Base-by-base conservation (phyloP, 306 rosid genomes). In the Pyrus pyrifolia region DNA sequence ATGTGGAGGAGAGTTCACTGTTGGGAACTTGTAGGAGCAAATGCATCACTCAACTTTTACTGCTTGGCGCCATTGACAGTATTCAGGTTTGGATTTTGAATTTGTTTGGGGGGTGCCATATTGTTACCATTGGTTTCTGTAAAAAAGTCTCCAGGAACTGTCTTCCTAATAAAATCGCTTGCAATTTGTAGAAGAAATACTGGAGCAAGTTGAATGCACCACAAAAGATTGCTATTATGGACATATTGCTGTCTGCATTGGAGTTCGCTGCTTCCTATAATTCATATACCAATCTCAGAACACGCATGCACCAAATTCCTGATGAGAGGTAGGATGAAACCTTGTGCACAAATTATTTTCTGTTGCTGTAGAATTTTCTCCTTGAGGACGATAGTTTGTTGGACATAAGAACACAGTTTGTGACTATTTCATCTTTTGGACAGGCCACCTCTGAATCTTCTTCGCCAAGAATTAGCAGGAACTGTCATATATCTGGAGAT, bases 391-490 rank as follows among this genome's bases (percentile, higher is more conserved):
- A 64, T 31, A 18, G 22, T 64, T 63, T 64, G 15, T 64, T n/a
- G 35, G 45, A 31, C 19, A 64, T 18, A 31, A 69, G 59, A 72
- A 80, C 63, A 49, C 49, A 70, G 49, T n/a, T 71, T 74, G 19
- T 59, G 78, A 68, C 55, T 40, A 63, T 62, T 46, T 77, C 74
- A 70, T 85, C 62, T 65, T 53, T 81, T 90, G 83, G 79, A 75
- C 90, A 96, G 99, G 97, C 97, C 99, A 70, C 99, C 99, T 63
- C 65, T 89, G 86, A 96, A 96, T 85, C 96, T 96, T 89, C 87
- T 92, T 70, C 93, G 99, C 76, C 99, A 96, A 87, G 99, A 96
- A 84, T 76, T 91, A 85, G 85, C 86, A 22, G 99, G 93, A 81
- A 91, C 98, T 61, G 78, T 86, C 78, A 77, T 96, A 84, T 96